These are phyloP conservation scores for Thozetella sp. DNA, from an alignment of 495 filamentous ascomycete species.

Conservation along the genomic window DNA sequence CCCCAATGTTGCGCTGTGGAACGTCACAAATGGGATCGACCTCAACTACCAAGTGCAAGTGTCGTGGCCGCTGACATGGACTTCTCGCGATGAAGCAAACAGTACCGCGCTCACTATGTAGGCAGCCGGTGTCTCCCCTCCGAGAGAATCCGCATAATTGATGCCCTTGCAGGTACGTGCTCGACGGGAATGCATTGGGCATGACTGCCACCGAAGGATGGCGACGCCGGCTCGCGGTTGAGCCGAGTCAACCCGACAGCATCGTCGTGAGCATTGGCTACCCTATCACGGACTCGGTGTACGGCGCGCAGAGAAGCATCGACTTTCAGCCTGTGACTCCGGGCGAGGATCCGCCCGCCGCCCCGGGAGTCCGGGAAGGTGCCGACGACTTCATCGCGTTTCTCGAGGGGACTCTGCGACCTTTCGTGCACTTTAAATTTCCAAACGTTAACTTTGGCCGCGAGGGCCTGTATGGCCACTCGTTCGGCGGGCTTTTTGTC, in stretches of 20 bases:
- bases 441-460: background rate
- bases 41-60: constrained; percentile 17
- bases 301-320: constrained; percentile 13
- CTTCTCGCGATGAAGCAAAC: constrained; percentile 3
- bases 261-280: constrained; percentile 25
- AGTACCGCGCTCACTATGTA: constrained; percentile 13
- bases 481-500: constrained; percentile 11
- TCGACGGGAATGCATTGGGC: constrained; percentile 26
- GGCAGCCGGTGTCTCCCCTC: background rate
- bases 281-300: constrained; percentile 19
- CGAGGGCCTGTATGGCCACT: constrained; percentile 6
- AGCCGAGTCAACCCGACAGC: constrained; percentile 14
- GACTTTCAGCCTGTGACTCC: constrained; percentile 12
- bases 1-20: constrained; percentile 19
- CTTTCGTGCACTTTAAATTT: constrained; percentile 1
- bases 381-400: background rate
- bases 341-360: constrained; percentile 4
- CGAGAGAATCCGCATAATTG: background rate
- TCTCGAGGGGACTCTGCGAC: background rate
- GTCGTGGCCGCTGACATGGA: constrained; percentile 22
- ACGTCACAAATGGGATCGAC: constrained; percentile 14
- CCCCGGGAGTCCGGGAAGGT: background rate
- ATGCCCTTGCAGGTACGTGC: constrained; percentile 9
- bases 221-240: constrained; percentile 17
- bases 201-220: constrained; percentile 19